A percentile compares a stretch with the other conserved stretches of the same genome.
These are phyloP conservation scores for Hyphodiscus sp. DNA, from an alignment of 2,329 filamentous ascomycete genomes.

Conservation along the genomic window DNA sequence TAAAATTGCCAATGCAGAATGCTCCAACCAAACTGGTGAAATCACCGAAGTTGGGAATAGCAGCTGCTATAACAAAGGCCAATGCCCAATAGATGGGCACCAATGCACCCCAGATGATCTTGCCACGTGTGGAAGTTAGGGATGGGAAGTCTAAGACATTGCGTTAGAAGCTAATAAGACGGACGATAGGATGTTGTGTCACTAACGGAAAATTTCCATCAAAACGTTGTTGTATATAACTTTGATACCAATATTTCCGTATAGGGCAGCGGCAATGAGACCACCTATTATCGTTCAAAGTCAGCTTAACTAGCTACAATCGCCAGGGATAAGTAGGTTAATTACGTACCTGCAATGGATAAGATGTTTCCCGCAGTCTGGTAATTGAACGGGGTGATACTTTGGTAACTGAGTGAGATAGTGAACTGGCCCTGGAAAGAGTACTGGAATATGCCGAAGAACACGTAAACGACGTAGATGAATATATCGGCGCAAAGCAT, in stretches of 20 bases:
- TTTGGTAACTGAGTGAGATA: slow-evolving; percentile 8
- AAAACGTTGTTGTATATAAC: slow-evolving; percentile 35
- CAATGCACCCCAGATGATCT: slow-evolving; percentile 37
- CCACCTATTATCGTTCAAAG: not conserved
- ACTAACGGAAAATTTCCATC: slow-evolving; percentile 36
- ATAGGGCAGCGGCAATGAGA: slow-evolving; percentile 20
- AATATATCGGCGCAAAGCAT: slow-evolving; percentile 39
- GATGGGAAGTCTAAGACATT: slow-evolving; percentile 40
- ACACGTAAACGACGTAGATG: slow-evolving; percentile 41
- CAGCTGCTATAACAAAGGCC: slow-evolving; percentile 47
- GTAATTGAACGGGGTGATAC: slow-evolving; percentile 15
- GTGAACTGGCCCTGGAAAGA: slow-evolving; percentile 14
- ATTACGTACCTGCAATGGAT: slow-evolving; percentile 11
- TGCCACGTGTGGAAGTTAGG: slow-evolving; percentile 12
- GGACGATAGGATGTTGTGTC: slow-evolving; percentile 14
- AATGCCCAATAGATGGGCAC: slow-evolving; percentile 51
- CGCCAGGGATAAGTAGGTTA: not conserved
- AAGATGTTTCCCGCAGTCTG: slow-evolving; percentile 16
- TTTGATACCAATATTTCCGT: slow-evolving; percentile 45
- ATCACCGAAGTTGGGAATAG: slow-evolving; percentile 44
- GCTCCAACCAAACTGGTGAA: slow-evolving; percentile 43
- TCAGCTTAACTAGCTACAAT: not conserved
- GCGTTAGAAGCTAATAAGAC: slow-evolving; percentile 39
- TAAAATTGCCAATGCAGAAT: slow-evolving; percentile 49
- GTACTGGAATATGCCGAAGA: slow-evolving; percentile 40